Evolutionary conservation across 768 basidiomycete genomes (phyloP), one percentile per base, ranked within the genome.

Genomic region (Austroboletus festivus): DNA sequence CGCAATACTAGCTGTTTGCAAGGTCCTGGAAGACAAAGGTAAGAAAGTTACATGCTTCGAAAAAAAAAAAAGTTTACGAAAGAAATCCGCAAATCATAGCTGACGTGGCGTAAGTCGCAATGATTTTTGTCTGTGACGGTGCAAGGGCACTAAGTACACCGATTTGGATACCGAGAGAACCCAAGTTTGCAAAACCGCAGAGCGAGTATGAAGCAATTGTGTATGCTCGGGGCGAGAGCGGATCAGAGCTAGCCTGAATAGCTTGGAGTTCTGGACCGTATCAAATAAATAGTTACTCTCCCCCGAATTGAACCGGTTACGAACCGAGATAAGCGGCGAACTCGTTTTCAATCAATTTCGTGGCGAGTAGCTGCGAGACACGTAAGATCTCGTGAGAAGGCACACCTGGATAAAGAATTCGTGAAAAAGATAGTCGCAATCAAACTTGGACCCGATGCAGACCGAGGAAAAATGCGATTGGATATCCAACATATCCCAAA

Each of bases 101-200:
- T 50, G 84, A 86, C 16, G 72, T 52, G 16, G 89, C 86, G 41
- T 83, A 73, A 9, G 73, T 75, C 23, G 86, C 83, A 57, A 95
- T 93, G 53, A 79, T 71, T 60, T 79, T 86, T 46, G 77, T 74
- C 52, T 83, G 79, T 20, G 83, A 73, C 4, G 86, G 86, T 19
- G 86, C 86, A 22, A 88, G 73, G 20, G 83, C 82, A 40, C 75
- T 72, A 42, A 88, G 73, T 62, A 88, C 86, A 60, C 86, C 86
- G 51, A 89, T 80, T 65, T 93, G 89, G 56, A 94, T 91, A 60
- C 92, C 93, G 21, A 93, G 73, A 7, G 89, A 89, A 47, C 86
- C 82, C 38, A 91, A 73, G 64, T 94, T 94, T 50, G 89, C 89
- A 61, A 95, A 95, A 10, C 93, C 93, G 67, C 91, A 93, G 15